Conservation (phyloP, 2,329 filamentous ascomycete genomes). For the Chalara sp. region DNA sequence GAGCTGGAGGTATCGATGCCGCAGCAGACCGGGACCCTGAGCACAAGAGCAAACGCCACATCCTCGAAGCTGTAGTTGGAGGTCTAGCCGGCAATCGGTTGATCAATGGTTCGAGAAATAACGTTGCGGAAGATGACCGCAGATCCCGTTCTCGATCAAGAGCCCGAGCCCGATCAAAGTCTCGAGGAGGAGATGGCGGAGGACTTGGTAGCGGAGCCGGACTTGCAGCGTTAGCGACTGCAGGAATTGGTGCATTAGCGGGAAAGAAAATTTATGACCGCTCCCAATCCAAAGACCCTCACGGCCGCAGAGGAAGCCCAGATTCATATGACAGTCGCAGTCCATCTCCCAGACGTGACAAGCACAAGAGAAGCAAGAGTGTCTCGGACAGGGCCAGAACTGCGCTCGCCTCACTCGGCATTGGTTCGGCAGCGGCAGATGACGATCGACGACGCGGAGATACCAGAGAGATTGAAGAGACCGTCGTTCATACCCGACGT, state of each 20-base stretch:
- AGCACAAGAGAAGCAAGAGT: constrained; percentile 54
- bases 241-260: constrained; percentile 52
- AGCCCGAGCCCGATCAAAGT: constrained; percentile 56
- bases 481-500: constrained; percentile 13
- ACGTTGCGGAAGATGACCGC: constrained; percentile 40
- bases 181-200: constrained; percentile 34
- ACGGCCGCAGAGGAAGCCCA: constrained; percentile 20
- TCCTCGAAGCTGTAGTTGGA: constrained; percentile 81
- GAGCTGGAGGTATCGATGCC: constrained; percentile 80
- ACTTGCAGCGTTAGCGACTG: constrained; percentile 57
- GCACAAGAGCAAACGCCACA: constrained; percentile 73
- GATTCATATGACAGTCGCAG: constrained; percentile 27
- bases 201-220: constrained; percentile 32
- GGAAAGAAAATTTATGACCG: constrained; percentile 54
- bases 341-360: constrained; percentile 20
- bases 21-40: constrained; percentile 59
- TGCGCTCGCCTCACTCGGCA: constrained; percentile 53
- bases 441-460: constrained; percentile 13
- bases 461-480: constrained; percentile 19
- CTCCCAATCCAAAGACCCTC: constrained; percentile 44
- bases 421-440: constrained; percentile 39
- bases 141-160: constrained; percentile 60
- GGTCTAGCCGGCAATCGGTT: constrained; percentile 81
- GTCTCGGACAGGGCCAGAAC: constrained; percentile 57
- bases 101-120: constrained; percentile 69